Evolutionary conservation across 306 rosid genomes (phyloP), one percentile per base, ranked within the genome.

Genomic region (Nissolia schottii): DNA sequence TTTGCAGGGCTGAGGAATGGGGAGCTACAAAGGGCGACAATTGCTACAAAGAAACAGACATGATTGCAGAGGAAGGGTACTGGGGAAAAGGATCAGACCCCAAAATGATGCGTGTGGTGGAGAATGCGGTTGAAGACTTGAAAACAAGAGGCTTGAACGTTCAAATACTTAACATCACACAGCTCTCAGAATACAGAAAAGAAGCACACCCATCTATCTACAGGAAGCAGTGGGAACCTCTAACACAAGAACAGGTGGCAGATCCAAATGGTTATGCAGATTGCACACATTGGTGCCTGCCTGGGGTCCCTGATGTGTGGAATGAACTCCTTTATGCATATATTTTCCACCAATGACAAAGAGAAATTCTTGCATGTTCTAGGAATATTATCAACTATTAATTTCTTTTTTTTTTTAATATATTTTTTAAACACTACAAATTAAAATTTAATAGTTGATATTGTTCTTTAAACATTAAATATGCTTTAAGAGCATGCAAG

Each of bases 281-380:
- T 81, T 92, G 98, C 65, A 85, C 83, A 9, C 96, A 92, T 73
- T 92, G 98, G 96, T 92, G 96, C 35, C 91, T 92, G 11, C 98
- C 96, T 23, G 98, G 98, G 18, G 87, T 90, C 1, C 93, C 98
- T 38, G 98, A 92, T 77, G 95, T 89, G 7, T 92, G 98, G 98
- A 92, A 92, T 77, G 92, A 92, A 53, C 77, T 92, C 40, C 87
- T 92, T 70, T 92, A 83, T 79, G 89, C 92, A 45, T 72, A 78
- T 43, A 80, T 92, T 76, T 80, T 84, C n/a, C 50, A 73, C 16
- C 85, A 71, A 86, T 83, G 71, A 86, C 83, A 58, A 23, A 24
- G n/a, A n/a, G n/a, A n/a, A 37, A 37, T 14, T 31, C 8, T 58
- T 59, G 60, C 61, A 67, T 40, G 54, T n/a, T n/a, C n/a, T n/a